Evolutionary conservation across 306 rosid genomes (phyloP).

Genomic region (cucumber (Cucumis sativus)): DNA sequence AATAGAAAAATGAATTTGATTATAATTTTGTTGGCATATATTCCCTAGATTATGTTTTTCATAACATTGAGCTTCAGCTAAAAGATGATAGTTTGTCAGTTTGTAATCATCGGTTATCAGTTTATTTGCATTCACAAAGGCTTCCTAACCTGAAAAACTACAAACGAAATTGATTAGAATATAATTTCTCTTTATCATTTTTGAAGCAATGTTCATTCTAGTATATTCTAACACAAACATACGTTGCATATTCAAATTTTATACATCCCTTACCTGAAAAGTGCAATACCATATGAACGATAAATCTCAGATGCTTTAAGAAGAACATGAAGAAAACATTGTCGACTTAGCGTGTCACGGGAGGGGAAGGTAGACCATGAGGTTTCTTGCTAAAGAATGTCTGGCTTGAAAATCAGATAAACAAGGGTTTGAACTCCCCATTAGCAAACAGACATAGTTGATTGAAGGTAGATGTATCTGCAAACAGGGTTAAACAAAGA

Average conservation of each 20-base stretch:
- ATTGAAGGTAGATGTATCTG: slow-evolving; percentile 59
- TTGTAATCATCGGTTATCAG: not conserved
- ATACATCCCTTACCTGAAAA: not conserved
- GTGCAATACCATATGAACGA: not conserved
- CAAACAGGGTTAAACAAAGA: not conserved
- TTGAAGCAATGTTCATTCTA: not conserved
- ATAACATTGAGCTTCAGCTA: not conserved
- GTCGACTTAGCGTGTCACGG: not conserved
- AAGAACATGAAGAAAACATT: not conserved
- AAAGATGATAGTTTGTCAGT: not conserved
- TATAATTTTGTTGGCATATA: not conserved
- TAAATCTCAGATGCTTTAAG: not conserved
- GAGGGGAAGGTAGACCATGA: not conserved
- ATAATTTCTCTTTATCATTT: too few relatives aligned
- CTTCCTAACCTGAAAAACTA: not conserved
- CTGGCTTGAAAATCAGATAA: not conserved
- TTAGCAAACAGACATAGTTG: slow-evolving; percentile 77
- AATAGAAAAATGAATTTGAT: not conserved
- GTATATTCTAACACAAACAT: not conserved
- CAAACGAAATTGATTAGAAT: not conserved
- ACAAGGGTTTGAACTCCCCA: slow-evolving; percentile 48
- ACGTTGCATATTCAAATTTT: not conserved
- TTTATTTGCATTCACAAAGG: not conserved
- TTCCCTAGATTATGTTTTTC: not conserved
- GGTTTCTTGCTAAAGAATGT: not conserved